Evolutionary conservation across 2,329 filamentous ascomycete species (phyloP).

Genomic region (Lecanicillium sp.): DNA sequence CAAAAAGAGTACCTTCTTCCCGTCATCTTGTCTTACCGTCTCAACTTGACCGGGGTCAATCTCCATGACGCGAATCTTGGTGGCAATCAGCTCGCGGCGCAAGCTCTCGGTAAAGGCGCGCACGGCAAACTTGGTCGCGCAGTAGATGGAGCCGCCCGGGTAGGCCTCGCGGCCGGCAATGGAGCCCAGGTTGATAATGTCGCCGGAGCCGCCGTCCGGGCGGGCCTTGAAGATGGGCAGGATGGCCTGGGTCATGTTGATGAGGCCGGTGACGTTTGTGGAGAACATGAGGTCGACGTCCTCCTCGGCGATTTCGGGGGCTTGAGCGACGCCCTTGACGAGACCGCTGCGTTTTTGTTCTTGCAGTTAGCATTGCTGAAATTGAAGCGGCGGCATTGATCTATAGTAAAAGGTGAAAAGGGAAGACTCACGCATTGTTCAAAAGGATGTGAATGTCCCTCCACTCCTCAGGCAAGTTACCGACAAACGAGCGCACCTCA

Average conservation of each 20-base stretch:
- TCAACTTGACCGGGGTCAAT: slow-evolving; percentile 90
- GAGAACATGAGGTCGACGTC: slow-evolving; percentile 84
- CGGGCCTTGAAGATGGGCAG: slow-evolving; percentile 73
- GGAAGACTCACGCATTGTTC: slow-evolving; percentile 79
- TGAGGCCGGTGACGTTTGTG: slow-evolving; percentile 90
- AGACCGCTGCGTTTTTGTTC: slow-evolving; percentile 56
- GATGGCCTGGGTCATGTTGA: slow-evolving; percentile 93
- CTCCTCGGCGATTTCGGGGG: slow-evolving; percentile 71
- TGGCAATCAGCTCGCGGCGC: slow-evolving; percentile 74
- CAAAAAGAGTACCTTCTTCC: neutral
- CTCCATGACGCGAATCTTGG: slow-evolving; percentile 75
- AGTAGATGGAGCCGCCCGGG: slow-evolving; percentile 82
- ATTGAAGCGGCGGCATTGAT: too few relatives aligned
- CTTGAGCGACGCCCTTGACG: slow-evolving; percentile 80
- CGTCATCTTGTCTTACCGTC: slow-evolving; percentile 47
- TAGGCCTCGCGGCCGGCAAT: slow-evolving; percentile 89
- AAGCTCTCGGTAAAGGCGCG: slow-evolving; percentile 76
- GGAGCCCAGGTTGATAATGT: slow-evolving; percentile 91
- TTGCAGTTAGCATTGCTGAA: slow-evolving; percentile 11
- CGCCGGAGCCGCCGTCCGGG: slow-evolving; percentile 69
- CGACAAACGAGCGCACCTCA: slow-evolving; percentile 67
- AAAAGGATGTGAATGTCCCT: slow-evolving; percentile 80
- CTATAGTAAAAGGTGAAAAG: too few relatives aligned
- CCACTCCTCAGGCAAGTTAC: slow-evolving; percentile 70
- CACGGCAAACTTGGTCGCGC: slow-evolving; percentile 85